These are phyloP conservation scores for Yamadazyma mexicana DNA, from an alignment of 1,139 yeast genomes.

Conservation along the genomic window DNA sequence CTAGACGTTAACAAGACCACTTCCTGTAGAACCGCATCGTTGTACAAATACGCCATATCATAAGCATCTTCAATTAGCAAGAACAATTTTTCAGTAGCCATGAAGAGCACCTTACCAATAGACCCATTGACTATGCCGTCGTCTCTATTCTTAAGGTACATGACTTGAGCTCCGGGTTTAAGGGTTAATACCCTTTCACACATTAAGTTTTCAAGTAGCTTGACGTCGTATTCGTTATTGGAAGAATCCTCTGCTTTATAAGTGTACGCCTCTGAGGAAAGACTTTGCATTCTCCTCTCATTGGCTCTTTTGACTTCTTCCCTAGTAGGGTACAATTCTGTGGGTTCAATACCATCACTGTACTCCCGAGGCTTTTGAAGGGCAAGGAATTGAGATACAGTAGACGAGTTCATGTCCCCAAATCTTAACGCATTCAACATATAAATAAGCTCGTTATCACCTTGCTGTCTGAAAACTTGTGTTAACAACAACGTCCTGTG, in stretches of 20 bases:
- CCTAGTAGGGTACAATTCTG: conserved; percentile 76
- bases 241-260: conserved; percentile 53
- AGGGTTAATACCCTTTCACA: conserved; percentile 45
- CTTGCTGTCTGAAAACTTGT: conserved; percentile 70
- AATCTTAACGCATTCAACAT: conserved; percentile 74
- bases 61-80: conserved; percentile 27
- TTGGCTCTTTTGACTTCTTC: conserved; percentile 75
- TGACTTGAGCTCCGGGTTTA: conserved; percentile 63
- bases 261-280: conserved; percentile 37
- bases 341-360: conserved; percentile 76
- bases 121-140: conserved; percentile 57
- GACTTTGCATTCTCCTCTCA: conserved; percentile 42
- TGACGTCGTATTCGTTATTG: conserved; percentile 19
- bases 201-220: conserved; percentile 44
- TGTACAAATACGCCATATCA: conserved; percentile 22
- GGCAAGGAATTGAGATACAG: conserved; percentile 43
- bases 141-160: conserved; percentile 49
- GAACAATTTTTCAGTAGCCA: conserved; percentile 43
- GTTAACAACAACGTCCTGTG: conserved; percentile 57
- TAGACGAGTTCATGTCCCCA: conserved; percentile 54
- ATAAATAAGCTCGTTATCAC: conserved; percentile 64
- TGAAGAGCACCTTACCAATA: conserved; percentile 61
- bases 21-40: conserved; percentile 21
- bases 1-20: conserved; percentile 26
- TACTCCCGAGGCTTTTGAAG: conserved; percentile 58